A percentile compares a stretch with the other conserved stretches of the same genome.
These are phyloP conservation scores for Nitzschia palea DNA, from an alignment of 108 stramenopile species.

Conservation along the genomic window DNA sequence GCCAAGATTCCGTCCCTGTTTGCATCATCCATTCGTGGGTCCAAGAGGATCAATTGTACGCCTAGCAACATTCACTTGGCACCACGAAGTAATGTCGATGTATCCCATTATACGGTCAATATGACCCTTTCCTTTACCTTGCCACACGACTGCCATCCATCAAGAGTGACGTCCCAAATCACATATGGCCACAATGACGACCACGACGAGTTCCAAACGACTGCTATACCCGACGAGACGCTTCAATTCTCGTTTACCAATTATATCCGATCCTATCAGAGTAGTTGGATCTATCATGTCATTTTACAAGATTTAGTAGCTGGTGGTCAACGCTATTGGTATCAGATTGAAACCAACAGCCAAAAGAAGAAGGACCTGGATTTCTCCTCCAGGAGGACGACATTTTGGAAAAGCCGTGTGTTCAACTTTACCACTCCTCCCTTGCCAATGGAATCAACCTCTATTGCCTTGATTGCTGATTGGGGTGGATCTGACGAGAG, in stretches of 20 bases:
- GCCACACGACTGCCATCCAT: neutral
- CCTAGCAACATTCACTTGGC: conserved; percentile 24
- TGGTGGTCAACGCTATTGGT: conserved; percentile 23
- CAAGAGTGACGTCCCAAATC: neutral
- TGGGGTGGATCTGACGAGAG: conserved; percentile 32
- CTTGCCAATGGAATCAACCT: conserved; percentile 16
- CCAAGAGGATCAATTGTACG: no score
- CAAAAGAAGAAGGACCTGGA: neutral
- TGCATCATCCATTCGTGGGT: no score
- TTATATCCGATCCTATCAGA: conserved; percentile 1
- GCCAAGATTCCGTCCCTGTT: no score
- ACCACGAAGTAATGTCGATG: conserved; percentile 19
- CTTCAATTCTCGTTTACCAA: conserved; percentile 5
- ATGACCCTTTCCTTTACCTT: conserved; percentile 40
- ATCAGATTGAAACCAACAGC: conserved; percentile 16
- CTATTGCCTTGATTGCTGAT: conserved; percentile 37
- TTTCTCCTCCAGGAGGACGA: neutral
- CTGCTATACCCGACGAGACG: neutral
- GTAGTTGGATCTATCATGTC: conserved; percentile 45
- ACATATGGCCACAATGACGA: neutral
- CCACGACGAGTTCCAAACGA: neutral
- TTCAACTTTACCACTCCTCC: conserved; percentile 34
- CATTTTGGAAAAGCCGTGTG: neutral
- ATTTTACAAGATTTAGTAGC: conserved; percentile 24
- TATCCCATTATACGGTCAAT: conserved; percentile 3